Evolutionary conservation across 2,329 filamentous ascomycete genomes (phyloP), one percentile per base, ranked within the genome.

Genomic region (Triangularia setosa): DNA sequence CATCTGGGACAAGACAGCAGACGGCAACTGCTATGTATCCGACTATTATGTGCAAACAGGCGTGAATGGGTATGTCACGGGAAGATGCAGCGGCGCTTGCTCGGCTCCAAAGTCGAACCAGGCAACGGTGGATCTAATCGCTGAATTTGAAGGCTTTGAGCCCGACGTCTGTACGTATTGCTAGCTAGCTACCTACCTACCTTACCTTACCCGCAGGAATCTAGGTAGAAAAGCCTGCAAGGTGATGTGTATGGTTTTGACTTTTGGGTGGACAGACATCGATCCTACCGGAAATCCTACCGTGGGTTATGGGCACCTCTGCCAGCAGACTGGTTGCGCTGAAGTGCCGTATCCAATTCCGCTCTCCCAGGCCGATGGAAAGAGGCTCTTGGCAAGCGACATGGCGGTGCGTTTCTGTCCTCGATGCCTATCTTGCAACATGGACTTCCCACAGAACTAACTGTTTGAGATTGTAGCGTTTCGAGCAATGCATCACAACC

Each of bases 231-330:
- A 25, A 24, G 61, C 11, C 1, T 4, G 35, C 12, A 40, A 40
- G 16, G n/a, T n/a, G 35, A 40, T 4, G 35, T 40, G 12, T 40
- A 7, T 18, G 35, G 11, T 24, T 30, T 28, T 23, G 8, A 21
- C 28, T 1, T n/a, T n/a, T 6, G 4, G 5, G 16, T 27, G 53
- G 8, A 27, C 27, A 72, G 72, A 72, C 62, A 69, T 62, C 5
- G 81, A 83, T 64, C 78, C 80, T 18, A 76, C 77, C 54, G 80
- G 80, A 27, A 73, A 79, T 25, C 79, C 80, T 0, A 84, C 80
- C 3, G 78, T 84, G 0, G 82, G 81, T 2, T 83, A 83, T 65
- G 82, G 82, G 16, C 82, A 84, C 68, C 74, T 81, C 9, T 84
- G 81, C 72, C 64, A 70, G 33, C 73, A 77, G 8, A 65, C 71